Base-by-base conservation (phyloP, 78 protist genomes). In the Cyanophora paradoxa region DNA sequence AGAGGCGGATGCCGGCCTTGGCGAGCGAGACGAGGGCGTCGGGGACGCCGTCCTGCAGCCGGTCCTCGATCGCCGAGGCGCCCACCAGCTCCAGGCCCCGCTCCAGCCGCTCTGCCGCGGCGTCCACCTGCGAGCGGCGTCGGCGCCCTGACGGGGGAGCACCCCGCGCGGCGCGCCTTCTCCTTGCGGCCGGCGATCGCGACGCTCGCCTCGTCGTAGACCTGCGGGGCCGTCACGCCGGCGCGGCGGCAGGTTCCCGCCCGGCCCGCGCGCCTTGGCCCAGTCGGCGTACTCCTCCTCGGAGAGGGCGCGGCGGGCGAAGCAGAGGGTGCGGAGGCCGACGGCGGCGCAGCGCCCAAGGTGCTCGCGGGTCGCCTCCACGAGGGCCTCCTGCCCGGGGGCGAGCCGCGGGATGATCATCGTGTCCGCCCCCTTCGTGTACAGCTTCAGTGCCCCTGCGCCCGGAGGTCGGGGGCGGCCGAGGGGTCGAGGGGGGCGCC, bases 61-160 rank as follows among this genome's bases (percentile, higher is more conserved):
- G 70, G 76, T 95, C 98, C 69, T 95, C 97, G 65, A 95, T 88
- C 3, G 97, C 99, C 0, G 98, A 87, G 20, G 82, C 78, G 11
- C 99, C 99, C 2, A 93, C 50, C 20, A 96, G 72, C 26, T 17
- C 0, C 75, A 93, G 22, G 28, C 85, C 84, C 17, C 42, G 33
- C 77, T 92, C 93, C 28, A 81, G 46, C 28, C 41, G 31, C 39
- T 81, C 85, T n/a, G 61, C n/a, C n/a, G n/a, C n/a, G n/a, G n/a
- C 61, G n/a, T n/a, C n/a, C n/a, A n/a, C n/a, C n/a, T n/a, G n/a
- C n/a, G n/a, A n/a, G n/a, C n/a, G n/a, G n/a, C n/a, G n/a, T n/a
- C n/a, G n/a, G n/a, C n/a, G n/a, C n/a, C n/a, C n/a, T n/a, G n/a
- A n/a, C n/a, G n/a, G n/a, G n/a, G n/a, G n/a, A n/a, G n/a, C n/a